phyloP scores from a whole-genome alignment of 140 eudicot genomes.

The Anethum foeniculum region DNA sequence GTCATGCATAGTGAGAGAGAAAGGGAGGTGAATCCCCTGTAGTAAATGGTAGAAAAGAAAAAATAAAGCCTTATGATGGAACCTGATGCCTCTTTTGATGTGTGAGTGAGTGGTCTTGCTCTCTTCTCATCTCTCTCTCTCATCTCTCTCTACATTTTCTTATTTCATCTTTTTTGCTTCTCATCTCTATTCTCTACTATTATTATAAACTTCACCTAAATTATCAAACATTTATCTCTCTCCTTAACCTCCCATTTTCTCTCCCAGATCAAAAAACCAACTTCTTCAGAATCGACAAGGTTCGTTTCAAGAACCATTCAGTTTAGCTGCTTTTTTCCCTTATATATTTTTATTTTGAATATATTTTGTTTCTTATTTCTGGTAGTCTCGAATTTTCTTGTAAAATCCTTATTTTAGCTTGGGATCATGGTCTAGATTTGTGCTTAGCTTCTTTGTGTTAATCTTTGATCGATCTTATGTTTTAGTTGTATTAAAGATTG shows the following conservation, averaged over 20 bases:
- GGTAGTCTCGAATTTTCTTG: not conserved
- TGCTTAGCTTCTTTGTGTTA: not conserved
- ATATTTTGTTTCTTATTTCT: not conserved
- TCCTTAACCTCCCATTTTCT: constrained; percentile 9
- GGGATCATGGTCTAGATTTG: not conserved
- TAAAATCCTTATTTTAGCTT: not conserved
- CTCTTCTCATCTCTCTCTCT: constrained; percentile 24
- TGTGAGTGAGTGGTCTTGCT: constrained; percentile 66
- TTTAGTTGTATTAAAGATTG: constrained; percentile 3
- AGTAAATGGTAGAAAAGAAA: constrained; percentile 18
- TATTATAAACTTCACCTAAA: not conserved
- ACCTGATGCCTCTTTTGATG: constrained; percentile 68
- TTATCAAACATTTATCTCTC: not conserved
- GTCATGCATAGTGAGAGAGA: constrained; percentile 16
- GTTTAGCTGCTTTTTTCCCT: not conserved
- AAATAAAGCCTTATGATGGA: constrained; percentile 27
- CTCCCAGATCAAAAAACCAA: not conserved
- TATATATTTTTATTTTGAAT: not conserved
- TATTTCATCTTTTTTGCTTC: not conserved
- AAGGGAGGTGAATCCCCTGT: constrained; percentile 35
- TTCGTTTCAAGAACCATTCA: not conserved
- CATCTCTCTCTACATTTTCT: constrained; percentile 2
- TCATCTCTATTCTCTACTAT: not conserved
- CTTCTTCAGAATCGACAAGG: not conserved
- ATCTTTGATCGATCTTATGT: not conserved